phyloP scores from a whole-genome alignment of 257 asterid genomes.

The Echites panduratus region DNA sequence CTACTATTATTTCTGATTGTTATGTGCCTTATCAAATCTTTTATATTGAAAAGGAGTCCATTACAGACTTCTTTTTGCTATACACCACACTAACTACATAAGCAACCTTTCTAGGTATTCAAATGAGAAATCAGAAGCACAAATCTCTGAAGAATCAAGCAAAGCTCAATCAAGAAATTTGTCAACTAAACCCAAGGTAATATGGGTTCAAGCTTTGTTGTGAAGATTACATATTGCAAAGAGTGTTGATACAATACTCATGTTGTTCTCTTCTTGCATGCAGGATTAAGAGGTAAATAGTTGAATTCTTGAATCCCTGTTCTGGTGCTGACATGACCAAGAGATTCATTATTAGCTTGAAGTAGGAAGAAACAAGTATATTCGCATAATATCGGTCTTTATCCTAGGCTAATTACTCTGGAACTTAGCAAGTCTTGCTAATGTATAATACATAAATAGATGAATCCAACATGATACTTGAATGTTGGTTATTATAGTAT shows the following conservation, averaged over 20 bases:
- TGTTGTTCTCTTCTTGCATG: not conserved
- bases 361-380: not conserved
- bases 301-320: not conserved
- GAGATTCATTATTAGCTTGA: not conserved
- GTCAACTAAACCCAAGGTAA: constrained; percentile 35
- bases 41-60: too few relatives aligned
- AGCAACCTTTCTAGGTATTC: constrained; percentile 45
- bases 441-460: too few relatives aligned
- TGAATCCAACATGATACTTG: too few relatives aligned
- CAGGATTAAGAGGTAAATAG: not conserved
- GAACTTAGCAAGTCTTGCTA: too few relatives aligned
- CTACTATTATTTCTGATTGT: not conserved
- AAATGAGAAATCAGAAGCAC: constrained; percentile 62
- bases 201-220: not conserved
- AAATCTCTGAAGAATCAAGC: constrained; percentile 33
- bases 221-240: not conserved
- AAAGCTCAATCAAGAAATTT: constrained; percentile 23
- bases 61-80: too few relatives aligned
- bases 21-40: too few relatives aligned
- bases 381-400: not conserved
- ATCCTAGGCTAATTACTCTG: not conserved
- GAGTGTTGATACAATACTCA: not conserved
- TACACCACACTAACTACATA: not conserved
- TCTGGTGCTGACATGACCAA: not conserved
- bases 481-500: too few relatives aligned